Base-by-base conservation (phyloP, 371 early-diverging fungal species). In the Enterocytospora artemiae region DNA sequence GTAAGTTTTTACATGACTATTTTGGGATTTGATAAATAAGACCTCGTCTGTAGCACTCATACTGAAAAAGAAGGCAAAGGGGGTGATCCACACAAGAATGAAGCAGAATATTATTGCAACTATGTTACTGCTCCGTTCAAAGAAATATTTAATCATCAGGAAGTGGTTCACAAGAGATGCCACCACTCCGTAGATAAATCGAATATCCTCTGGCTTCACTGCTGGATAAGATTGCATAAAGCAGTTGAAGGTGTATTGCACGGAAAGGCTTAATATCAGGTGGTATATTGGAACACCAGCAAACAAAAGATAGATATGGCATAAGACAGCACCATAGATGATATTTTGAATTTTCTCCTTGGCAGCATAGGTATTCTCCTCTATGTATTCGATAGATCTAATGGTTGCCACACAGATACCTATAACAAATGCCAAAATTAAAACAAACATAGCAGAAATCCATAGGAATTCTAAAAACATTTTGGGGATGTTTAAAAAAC, bases 121-220 rank as follows among this genome's bases (percentile, higher is more conserved):
- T 27, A 57, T 44, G 51, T 41, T 60, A 59, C 39, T 12, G 30
- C 49, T 59, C 46, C 62, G 49, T 64, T 65, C 61, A 32, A 71
- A 33, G 44, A 71, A 33, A 20, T 65, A 49, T 25, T 58, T 55
- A 25, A 70, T 65, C 32, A 77, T 61, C 41, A 69, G 43, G 52
- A 79, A 77, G 62, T 79, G 77, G 52, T 79, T 79, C 18, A 76
- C 55, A 22, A 79, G 65, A 14, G 77, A 68, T 7, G 59, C 56
- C n/a, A 75, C 28, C 5, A 71, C 63, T 49, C 75, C 79, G 18
- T 28, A 51, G n/a, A 79, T 67, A 50, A 79, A 77, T 30, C 63
- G 60, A 20, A 67, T 61, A 30, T 74, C 73, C n/a, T 63, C 65
- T 31, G 69, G 54, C 49, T 68, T 64, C 7, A 79, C 60, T 41